Evolutionary conservation across 441 rosid species (phyloP).

Genomic region (Biscutella auriculata): DNA sequence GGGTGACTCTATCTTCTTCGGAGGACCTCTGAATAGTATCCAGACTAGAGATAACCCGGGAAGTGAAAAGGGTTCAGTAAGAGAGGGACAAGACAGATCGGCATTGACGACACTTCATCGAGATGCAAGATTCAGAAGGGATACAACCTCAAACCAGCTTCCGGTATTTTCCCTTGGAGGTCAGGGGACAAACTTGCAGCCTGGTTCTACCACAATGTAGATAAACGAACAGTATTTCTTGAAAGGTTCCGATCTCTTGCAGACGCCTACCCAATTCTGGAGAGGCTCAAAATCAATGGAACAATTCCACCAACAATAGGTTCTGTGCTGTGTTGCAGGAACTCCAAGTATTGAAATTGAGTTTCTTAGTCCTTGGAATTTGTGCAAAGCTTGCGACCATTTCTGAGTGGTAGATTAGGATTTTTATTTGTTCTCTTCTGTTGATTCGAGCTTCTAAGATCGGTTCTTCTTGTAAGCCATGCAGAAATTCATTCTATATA

Average conservation of each 20-base stretch:
- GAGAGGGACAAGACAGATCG: slow-evolving; percentile 43
- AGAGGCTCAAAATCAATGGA: not conserved
- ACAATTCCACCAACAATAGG: not conserved
- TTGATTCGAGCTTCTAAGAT: not conserved
- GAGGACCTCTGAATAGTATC: slow-evolving; percentile 53
- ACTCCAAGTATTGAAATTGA: not conserved
- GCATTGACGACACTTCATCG: slow-evolving; percentile 29
- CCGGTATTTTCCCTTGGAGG: slow-evolving; percentile 51
- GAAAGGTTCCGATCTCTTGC: not conserved
- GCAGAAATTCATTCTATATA: not conserved
- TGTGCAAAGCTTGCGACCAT: not conserved
- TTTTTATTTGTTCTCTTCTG: not conserved
- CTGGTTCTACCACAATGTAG: slow-evolving; percentile 36
- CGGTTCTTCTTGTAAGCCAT: not conserved
- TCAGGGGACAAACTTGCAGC: slow-evolving; percentile 19
- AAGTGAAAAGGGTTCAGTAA: slow-evolving; percentile 32
- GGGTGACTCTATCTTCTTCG: slow-evolving; percentile 57
- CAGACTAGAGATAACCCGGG: slow-evolving; percentile 40
- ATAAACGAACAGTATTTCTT: not conserved
- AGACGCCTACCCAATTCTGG: slow-evolving; percentile 2
- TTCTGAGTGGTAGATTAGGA: not conserved
- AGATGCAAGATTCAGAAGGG: slow-evolving; percentile 48
- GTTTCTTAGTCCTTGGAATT: not conserved
- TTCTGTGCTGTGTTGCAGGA: not conserved
- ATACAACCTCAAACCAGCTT: slow-evolving; percentile 57